Base-by-base conservation (phyloP, 257 asterid genomes). In the Gentiana straminea region DNA sequence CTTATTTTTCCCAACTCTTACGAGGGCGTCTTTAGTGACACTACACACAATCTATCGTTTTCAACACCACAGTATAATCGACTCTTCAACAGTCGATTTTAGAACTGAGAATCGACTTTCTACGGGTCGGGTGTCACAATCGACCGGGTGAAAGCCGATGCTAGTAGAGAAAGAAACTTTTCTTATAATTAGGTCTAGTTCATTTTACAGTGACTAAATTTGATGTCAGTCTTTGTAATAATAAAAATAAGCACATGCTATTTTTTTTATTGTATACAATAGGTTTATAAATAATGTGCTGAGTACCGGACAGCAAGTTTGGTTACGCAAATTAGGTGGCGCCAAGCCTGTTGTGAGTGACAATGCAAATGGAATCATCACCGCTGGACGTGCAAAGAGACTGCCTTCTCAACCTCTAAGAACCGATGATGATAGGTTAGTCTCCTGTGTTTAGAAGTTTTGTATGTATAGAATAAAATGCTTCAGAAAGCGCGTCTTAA, bases 261-360 rank as follows among this genome's bases (percentile, higher is more conserved):
- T 32, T 39, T 3, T 32, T 60, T 34, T 51, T 56, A 45, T 38
- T 66, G 56, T 58, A 61, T 54, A 52, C 62, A 24, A 53, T 67
- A 88, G 99, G 99, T 88, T 92, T 73, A 75, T 94, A 57, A 92
- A 92, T 68, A 92, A 92, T 57, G 87, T 92, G 70, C 89, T 92
- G 68, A 92, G 94, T 81, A 92, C 99, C 8, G 95, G 91, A 57
- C 99, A 92, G 64, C 99, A 92, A 65, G 94, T 88, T 61, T 92
- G 97, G 97, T 60, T 92, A 64, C 95, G 99, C 50, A 88, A 92
- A 75, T 47, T 85, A 68, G 99, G 99, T 59, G 97, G 97, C 60
- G 97, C 95, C 12, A 83, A 82, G 70, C 97, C 97, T 73, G 81
- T 47, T 61, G 89, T 92, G 48, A 67, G 72, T 55, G 97, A 89